phyloP scores from a whole-genome alignment of 805 yeast genomes.

The Cyberlindnera nakhonratchasimensis region DNA sequence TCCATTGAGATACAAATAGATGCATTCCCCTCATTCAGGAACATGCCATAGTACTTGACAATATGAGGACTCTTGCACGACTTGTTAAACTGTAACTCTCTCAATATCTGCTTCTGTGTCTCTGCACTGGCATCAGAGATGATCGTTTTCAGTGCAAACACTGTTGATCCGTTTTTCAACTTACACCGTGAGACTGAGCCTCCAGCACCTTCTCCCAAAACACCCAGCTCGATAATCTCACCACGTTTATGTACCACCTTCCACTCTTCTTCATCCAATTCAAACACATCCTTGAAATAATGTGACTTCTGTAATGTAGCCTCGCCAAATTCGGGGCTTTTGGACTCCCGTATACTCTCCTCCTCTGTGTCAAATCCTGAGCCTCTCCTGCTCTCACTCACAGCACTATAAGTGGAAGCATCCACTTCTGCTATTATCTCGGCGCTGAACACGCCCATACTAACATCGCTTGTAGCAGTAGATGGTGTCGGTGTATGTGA shows the following conservation, averaged over 20 bases:
- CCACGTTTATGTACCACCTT: constrained; percentile 51
- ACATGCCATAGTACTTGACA: constrained; percentile 91
- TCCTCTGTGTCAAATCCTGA: background rate
- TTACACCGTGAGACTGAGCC: constrained; percentile 84
- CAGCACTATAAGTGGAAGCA: constrained; percentile 3
- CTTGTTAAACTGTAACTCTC: constrained; percentile 87
- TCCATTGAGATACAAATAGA: constrained; percentile 96
- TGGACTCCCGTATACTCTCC: too few relatives aligned
- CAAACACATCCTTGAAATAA: constrained; percentile 41
- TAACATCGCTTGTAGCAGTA: constrained; percentile 28
- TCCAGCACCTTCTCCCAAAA: constrained; percentile 92
- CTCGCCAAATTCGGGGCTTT: background rate
- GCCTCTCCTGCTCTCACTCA: background rate
- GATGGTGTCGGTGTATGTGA: constrained; percentile 28
- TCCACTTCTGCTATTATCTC: constrained; percentile 31
- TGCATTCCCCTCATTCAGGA: constrained; percentile 68
- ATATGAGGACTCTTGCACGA: constrained; percentile 80
- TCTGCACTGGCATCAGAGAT: constrained; percentile 64
- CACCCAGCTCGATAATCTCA: constrained; percentile 63
- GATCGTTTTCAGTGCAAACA: constrained; percentile 75
- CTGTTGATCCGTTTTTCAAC: constrained; percentile 50
- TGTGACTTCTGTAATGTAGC: background rate
- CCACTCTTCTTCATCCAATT: constrained; percentile 77
- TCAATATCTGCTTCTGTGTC: constrained; percentile 80
- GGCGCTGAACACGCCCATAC: constrained; percentile 28